Evolutionary conservation across 2,329 filamentous ascomycete species (phyloP).

Genomic region (Aureobasidium sp.): DNA sequence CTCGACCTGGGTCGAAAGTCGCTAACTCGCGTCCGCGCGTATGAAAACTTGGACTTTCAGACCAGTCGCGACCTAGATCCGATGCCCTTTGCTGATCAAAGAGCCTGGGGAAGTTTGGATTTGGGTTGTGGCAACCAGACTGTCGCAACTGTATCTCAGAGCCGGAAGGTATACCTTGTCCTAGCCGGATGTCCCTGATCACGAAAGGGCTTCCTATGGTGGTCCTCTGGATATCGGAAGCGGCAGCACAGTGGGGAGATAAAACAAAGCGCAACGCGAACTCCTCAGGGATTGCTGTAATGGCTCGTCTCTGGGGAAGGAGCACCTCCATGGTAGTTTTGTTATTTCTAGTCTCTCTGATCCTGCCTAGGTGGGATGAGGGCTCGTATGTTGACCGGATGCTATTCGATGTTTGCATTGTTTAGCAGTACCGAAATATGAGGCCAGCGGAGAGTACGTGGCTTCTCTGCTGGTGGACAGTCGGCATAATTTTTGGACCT

Average conservation of each 20-base stretch:
- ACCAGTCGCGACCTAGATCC: background rate
- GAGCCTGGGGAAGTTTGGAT: background rate
- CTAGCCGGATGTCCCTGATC: background rate
- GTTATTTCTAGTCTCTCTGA: background rate
- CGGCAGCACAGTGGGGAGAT: constrained; percentile 5
- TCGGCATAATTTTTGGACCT: background rate
- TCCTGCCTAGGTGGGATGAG: background rate
- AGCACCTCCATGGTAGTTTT: background rate
- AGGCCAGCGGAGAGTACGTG: background rate
- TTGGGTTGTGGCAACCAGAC: background rate
- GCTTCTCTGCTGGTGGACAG: background rate
- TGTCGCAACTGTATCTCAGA: background rate
- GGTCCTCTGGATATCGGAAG: background rate
- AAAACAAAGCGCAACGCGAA: background rate
- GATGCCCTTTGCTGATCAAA: background rate
- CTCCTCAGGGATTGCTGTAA: background rate
- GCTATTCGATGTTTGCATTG: background rate
- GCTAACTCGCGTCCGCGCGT: background rate
- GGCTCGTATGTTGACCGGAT: background rate
- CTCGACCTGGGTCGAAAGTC: background rate
- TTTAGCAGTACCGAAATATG: background rate
- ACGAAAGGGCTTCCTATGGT: background rate
- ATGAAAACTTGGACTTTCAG: background rate
- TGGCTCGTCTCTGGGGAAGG: background rate
- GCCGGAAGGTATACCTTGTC: background rate